Evolutionary conservation across 768 basidiomycete species (phyloP).

Genomic region (Termitomyces sp.): DNA sequence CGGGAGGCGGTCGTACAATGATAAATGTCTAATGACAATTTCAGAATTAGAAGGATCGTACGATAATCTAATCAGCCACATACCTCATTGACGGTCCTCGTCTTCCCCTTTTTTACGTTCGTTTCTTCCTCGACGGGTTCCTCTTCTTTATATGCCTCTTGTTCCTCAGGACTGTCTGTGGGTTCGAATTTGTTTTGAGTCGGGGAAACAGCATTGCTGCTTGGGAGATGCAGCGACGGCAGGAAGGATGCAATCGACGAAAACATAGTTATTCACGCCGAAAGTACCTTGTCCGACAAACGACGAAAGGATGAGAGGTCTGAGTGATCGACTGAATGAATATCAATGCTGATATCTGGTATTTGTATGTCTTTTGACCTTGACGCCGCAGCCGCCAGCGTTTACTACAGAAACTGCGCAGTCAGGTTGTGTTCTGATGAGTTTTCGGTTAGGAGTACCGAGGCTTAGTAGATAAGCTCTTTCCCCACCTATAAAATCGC

Average conservation of each 20-base stretch:
- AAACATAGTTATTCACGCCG: conserved; percentile 12
- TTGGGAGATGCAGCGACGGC: conserved; percentile 15
- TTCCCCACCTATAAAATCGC: background rate
- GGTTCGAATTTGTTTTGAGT: conserved; percentile 5
- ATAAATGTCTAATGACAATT: conserved; percentile 7
- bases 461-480: background rate
- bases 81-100: conserved; percentile 48
- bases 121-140: conserved; percentile 22
- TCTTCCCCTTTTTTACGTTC: conserved; percentile 37
- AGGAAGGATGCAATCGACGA: conserved; percentile 18
- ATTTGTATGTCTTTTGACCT: conserved; percentile 8
- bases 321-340: background rate
- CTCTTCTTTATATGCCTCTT: conserved; percentile 19
- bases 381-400: background rate
- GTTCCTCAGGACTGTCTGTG: conserved; percentile 12
- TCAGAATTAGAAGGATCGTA: background rate
- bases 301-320: background rate
- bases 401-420: background rate
- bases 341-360: background rate
- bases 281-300: background rate
- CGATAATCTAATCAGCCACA: conserved; percentile 10
- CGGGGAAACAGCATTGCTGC: conserved; percentile 2
- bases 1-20: conserved; percentile 9
- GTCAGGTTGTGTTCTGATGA: background rate
- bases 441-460: background rate